phyloP scores from a whole-genome alignment of 116 monocot species.

The Posidonia oceanica region DNA sequence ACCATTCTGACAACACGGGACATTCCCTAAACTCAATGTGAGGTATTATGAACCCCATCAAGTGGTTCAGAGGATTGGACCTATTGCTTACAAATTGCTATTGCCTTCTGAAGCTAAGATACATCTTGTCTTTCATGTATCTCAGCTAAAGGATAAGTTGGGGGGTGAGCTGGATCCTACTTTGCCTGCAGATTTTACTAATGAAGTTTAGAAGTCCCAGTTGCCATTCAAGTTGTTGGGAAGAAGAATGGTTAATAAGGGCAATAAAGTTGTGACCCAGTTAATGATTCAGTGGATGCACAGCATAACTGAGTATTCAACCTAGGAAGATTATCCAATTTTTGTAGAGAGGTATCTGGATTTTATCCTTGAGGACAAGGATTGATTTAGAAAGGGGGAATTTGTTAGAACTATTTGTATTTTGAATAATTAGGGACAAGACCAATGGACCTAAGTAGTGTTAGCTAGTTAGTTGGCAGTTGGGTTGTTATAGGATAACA shows the following conservation, averaged over 20 bases:
- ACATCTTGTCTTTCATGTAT: neutral
- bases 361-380: neutral
- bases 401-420: neutral
- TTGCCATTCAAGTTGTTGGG: no score
- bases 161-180: neutral
- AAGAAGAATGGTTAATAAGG: neutral
- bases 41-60: neutral
- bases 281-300: neutral
- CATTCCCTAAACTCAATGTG: neutral
- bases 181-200: neutral
- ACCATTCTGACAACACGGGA: neutral
- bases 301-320: neutral
- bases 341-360: neutral
- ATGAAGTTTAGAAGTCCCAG: neutral
- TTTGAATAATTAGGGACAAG: neutral
- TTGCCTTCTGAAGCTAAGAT: neutral
- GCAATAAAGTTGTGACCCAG: neutral
- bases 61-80: neutral
- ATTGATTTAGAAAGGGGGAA: neutral
- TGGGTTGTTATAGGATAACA: no score
- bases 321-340: neutral
- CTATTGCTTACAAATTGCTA: neutral
- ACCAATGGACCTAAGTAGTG: neutral
- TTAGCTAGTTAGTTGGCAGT: no score
- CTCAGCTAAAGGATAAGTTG: neutral